Evolutionary conservation across 305 asterid species (phyloP), one percentile per base, ranked within the genome.

Genomic region (Salvia sclarea): DNA sequence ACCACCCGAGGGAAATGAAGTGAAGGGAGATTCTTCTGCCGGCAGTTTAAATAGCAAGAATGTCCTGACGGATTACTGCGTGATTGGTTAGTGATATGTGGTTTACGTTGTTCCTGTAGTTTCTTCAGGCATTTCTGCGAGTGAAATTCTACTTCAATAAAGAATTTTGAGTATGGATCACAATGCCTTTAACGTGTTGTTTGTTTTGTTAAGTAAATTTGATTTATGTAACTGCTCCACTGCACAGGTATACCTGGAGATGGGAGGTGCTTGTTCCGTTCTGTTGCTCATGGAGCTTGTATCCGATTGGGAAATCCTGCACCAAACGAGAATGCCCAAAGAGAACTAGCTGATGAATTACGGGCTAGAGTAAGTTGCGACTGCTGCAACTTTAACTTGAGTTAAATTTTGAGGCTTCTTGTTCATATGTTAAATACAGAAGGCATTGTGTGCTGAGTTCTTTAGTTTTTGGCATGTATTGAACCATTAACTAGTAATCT

Each of bases 231-330:
- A 52, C 72, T 69, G 71, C 54, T 80, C 25, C 68, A 73, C 20
- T 69, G 61, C 61, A 78, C 76, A 89, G 98, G 98, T 66, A 86
- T 92, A 76, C 98, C 98, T 65, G 98, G 98, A 74, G 98, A 92
- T 25, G 98, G 98, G 55, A 90, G 96, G 82, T 92, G 98, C 82
- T 81, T 92, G 85, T 92, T 92, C 76, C 96, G 98, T n/a, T 87
- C 98, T 11, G 86, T 92, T 72, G 86, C 86, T 73, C 96, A 92
- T 66, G 98, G 96, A 75, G 96, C 98, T 78, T 89, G 94, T 75
- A 31, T 87, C 31, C 79, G 83, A 59, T 78, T 90, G 35, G 98
- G 96, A 72, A 89, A 87, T 71, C 84, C 88, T 53, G 83, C 88
- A 57, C 96, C 91, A 11, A 75, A 69, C 73, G 96, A 89, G 83